Percentiles rank a stretch among this genome's conserved stretches.
phyloP scores from a whole-genome alignment of 306 rosid species.

The Casuarina glauca region DNA sequence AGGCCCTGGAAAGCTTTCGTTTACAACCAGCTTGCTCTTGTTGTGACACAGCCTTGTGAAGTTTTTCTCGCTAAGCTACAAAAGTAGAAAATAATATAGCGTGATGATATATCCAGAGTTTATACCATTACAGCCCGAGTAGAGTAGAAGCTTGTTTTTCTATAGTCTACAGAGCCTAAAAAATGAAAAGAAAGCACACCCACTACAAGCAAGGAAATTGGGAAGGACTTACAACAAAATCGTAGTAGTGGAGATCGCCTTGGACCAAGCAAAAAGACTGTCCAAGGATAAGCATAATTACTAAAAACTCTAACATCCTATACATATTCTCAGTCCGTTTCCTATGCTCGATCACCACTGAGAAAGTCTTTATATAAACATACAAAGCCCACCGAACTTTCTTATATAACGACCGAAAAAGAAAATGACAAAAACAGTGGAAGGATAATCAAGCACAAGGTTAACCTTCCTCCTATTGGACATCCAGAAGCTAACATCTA shows the following conservation, averaged over 20 bases:
- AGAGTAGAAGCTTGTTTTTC: too few relatives aligned
- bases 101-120: background rate
- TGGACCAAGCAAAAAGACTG: background rate
- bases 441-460: too few relatives aligned
- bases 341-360: background rate
- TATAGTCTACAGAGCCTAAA: too few relatives aligned
- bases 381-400: too few relatives aligned
- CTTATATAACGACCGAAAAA: too few relatives aligned
- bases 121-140: too few relatives aligned
- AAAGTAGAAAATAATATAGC: background rate
- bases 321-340: background rate
- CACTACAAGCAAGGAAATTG: background rate
- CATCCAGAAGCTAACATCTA: too few relatives aligned
- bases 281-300: background rate
- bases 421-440: too few relatives aligned
- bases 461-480: too few relatives aligned
- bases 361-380: too few relatives aligned
- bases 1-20: slow-evolving; percentile 16
- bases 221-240: background rate
- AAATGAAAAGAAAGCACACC: too few relatives aligned
- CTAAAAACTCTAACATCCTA: background rate
- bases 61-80: slow-evolving; percentile 13
- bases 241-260: background rate
- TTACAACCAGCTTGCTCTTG: background rate
- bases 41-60: slow-evolving; percentile 10